Percentiles rank a stretch among this genome's conserved stretches.
Conservation (phyloP, 352 stramenopile species). For the Phytophthora gonapodyides region DNA sequence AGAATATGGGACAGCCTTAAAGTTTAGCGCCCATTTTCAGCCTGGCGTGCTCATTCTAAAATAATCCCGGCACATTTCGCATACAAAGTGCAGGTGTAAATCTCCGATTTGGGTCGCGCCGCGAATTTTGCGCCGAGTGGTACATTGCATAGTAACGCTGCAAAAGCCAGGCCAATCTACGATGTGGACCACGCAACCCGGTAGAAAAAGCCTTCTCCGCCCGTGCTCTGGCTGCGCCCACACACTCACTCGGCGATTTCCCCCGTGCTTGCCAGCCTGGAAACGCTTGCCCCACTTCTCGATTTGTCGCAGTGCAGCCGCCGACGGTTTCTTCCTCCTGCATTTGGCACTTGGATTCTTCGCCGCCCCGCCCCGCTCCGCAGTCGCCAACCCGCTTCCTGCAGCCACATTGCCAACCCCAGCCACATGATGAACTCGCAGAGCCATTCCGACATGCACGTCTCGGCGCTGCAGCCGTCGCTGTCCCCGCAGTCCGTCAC, state of each 20-base stretch:
- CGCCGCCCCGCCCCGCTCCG: background rate
- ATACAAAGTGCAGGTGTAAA: slow-evolving; percentile 12
- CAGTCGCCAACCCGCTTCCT: slow-evolving; percentile 15
- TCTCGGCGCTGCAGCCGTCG: slow-evolving; percentile 44
- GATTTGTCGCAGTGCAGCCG: slow-evolving; percentile 21
- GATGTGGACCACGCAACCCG: no score
- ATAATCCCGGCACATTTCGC: slow-evolving; percentile 10
- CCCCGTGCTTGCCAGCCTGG: slow-evolving; percentile 14
- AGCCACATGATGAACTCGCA: slow-evolving; percentile 28
- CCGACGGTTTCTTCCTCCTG: slow-evolving; percentile 19
- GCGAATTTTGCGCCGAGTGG: background rate
- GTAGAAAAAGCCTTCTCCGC: no score
- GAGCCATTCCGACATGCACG: slow-evolving; percentile 40
- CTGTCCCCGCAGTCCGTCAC: slow-evolving; percentile 49
- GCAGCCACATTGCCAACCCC: background rate
- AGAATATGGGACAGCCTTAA: background rate
- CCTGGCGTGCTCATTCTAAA: slow-evolving; percentile 6
- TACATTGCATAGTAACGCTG: slow-evolving; percentile 18
- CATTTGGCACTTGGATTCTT: slow-evolving; percentile 12
- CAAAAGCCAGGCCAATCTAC: slow-evolving; percentile 10
- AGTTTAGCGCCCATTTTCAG: slow-evolving; percentile 13
- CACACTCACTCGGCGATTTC: slow-evolving; percentile 4
- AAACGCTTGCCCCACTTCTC: slow-evolving; percentile 13
- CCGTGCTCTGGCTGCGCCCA: no score
- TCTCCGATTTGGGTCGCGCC: no score